These are phyloP conservation scores for Erodium texanum DNA, from an alignment of 441 rosid species.

Conservation along the genomic window DNA sequence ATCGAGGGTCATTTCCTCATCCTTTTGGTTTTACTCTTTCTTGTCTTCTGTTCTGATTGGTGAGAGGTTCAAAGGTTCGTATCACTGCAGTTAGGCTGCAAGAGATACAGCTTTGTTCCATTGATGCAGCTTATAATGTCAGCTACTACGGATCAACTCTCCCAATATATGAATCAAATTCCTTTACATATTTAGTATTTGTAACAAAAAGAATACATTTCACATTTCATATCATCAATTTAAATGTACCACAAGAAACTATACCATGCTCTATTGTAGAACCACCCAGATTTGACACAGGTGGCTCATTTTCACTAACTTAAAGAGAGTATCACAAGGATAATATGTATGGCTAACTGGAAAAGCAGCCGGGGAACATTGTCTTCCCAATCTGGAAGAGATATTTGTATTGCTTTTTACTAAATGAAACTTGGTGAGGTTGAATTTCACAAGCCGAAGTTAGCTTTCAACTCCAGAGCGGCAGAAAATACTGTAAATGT, in stretches of 20 bases:
- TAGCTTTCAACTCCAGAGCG: neutral
- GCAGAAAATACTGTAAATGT: conserved; percentile 35
- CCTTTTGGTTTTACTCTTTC: no score
- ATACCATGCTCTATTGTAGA: neutral
- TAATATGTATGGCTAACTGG: neutral
- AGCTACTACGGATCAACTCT: no score
- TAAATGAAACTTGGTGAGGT: neutral
- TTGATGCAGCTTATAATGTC: no score
- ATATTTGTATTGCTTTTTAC: neutral
- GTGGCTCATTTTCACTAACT: neutral
- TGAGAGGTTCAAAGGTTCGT: no score
- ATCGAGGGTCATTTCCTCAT: no score
- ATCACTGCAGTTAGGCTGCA: no score
- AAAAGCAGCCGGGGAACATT: neutral
- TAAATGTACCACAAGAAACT: neutral
- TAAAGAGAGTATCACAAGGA: neutral
- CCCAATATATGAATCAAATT: no score
- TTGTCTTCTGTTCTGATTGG: no score
- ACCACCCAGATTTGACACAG: neutral
- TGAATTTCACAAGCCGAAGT: neutral
- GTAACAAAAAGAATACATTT: neutral
- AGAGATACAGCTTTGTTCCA: no score
- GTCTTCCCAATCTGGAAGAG: neutral
- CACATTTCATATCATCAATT: neutral
- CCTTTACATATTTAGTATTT: neutral